Evolutionary conservation across 164 flowering plant species (phyloP), one percentile per base, ranked within the genome.

Genomic region (Annona cherimola): DNA sequence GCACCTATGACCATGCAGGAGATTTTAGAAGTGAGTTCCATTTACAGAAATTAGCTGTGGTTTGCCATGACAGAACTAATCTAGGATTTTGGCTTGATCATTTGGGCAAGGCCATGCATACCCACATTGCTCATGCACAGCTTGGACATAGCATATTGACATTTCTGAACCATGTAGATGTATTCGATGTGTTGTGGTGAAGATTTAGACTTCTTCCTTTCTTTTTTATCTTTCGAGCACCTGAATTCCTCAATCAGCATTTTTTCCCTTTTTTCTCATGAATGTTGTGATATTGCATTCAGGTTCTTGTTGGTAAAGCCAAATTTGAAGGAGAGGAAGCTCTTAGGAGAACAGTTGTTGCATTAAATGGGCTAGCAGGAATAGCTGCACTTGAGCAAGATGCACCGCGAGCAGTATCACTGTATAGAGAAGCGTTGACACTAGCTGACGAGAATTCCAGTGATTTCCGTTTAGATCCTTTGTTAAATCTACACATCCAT

Each of bases 1-100:
- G 79, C 93, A 64, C 99, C 99, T 43, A 90, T 95, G 98, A 88
- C 96, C 11, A 95, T 95, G 99, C 93, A 95, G 75, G 98, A 95
- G 79, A 86, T 95, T 74, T 73, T 95, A 69, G 85, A 78, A 84
- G 99, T 94, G 67, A 54, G 80, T 75, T 67, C n/a, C 43, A 19
- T 63, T 14, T 50, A 26, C 57, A 50, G 57, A 50, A 50, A 50
- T 11, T 50, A 50, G 11, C 14, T 50, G 14, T 50, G 57, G 14
- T 9, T 9, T 11, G 14, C 57, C 9, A 50, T 50, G 57, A 9
- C 14, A 50, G 14, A 8, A 46, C 12, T 46, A 6, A 46, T 50
- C 14, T 50, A 16, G 57, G 57, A 50, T 2, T 50, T 16, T 50
- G 57, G 57, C 14, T 50, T 50, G 57, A 7, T 50, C 14, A 9